Evolutionary conservation across 768 basidiomycete species (phyloP), one percentile per base, ranked within the genome.

Genomic region (Kwoniella sp.): DNA sequence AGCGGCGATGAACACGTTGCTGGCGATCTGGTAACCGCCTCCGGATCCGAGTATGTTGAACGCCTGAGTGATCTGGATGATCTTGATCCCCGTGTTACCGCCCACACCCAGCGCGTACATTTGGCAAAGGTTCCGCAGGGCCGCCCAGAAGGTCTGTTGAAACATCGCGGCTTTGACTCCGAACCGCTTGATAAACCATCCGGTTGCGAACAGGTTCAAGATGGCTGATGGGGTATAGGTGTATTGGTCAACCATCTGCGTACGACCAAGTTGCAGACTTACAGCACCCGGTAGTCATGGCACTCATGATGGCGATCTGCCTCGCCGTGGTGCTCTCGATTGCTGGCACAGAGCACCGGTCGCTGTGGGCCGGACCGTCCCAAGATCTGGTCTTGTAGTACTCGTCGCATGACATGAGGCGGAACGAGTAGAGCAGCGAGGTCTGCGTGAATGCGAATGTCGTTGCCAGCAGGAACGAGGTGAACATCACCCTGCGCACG

Each of bases 11-110:
- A 56, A 74, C 12, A 51, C 56, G 42, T 73, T 75, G 15, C 63
- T 64, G 4, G 66, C 62, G n/a, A 75, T 60, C 42, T 68, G 61
- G 45, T 73, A 73, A 22, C 73, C 74, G 0, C 67, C 69, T 3
- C 63, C 69, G 0, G 65, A 65, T 5, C 74, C 74, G 3, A 71
- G 32, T 20, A 73, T 62, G 12, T 72, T 73, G 54, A 74, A 50
- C 23, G 65, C 28, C 44, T 75, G 74, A 0, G 73, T 66, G n/a
- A 49, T 39, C 41, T 67, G 67, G 23, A 72, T 60, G 28, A 71
- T 62, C 12, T 39, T 31, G 17, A 70, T 59, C 3, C 67, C 71
- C 1, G 34, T 6, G 3, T n/a, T 34, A 1, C 59, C 63, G 5
- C 72, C 71, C n/a, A 56, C 26, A n/a, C 51, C 45, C 27, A 65